phyloP scores from a whole-genome alignment of 495 filamentous ascomycete species.

The Daldinia loculata region DNA sequence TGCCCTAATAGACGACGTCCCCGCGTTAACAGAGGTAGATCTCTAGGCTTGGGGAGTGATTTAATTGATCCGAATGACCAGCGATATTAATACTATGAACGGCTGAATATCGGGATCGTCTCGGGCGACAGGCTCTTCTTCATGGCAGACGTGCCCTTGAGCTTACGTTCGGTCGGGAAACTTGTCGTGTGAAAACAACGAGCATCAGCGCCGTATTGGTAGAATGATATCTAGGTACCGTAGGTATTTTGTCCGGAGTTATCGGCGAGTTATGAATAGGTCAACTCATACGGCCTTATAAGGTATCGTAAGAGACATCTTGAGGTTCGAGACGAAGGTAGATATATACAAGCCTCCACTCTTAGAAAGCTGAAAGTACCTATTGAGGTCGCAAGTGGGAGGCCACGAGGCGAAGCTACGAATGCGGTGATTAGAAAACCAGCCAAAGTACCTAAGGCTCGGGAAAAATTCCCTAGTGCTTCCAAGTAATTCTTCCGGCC shows the following conservation, averaged over 20 bases:
- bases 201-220: constrained; percentile 19
- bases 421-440: constrained; percentile 10
- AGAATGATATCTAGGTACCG: constrained; percentile 1
- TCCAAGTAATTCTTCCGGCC: constrained; percentile 45
- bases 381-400: constrained; percentile 14
- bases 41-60: constrained; percentile 6
- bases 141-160: constrained; percentile 29
- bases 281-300: constrained; percentile 13
- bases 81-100: constrained; percentile 19
- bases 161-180: constrained; percentile 12
- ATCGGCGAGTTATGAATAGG: constrained; percentile 2
- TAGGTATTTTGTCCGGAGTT: neutral
- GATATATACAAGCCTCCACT: constrained; percentile 28
- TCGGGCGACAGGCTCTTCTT: constrained; percentile 32
- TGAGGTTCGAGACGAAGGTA: constrained; percentile 17
- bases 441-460: constrained; percentile 10
- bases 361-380: neutral
- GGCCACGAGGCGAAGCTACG: constrained; percentile 14
- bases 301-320: constrained; percentile 22
- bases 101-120: constrained; percentile 14
- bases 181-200: constrained; percentile 15
- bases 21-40: constrained; percentile 6
- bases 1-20: constrained; percentile 21
- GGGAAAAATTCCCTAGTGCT: constrained; percentile 36
- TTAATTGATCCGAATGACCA: constrained; percentile 5